A percentile compares a stretch with the other conserved stretches of the same genome.
Evolutionary conservation across 306 rosid genomes (phyloP).

Genomic region (Cicer judaicum): DNA sequence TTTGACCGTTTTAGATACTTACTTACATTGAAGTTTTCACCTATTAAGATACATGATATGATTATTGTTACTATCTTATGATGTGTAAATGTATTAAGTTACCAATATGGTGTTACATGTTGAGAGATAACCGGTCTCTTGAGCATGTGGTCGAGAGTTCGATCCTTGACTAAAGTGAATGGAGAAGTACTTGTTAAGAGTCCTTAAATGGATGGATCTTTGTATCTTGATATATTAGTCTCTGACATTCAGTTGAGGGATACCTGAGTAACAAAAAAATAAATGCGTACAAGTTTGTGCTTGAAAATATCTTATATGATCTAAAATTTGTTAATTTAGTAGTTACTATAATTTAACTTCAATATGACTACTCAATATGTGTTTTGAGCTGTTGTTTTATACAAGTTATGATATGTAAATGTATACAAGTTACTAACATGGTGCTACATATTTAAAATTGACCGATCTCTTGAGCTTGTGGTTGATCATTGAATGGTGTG

Average conservation of each 20-base stretch:
- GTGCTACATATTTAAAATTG: neutral
- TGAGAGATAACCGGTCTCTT: neutral
- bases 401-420: too few species aligned
- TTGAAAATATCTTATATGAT: conserved; percentile 20
- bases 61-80: neutral
- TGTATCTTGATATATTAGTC: neutral
- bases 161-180: neutral
- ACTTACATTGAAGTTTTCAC: conserved; percentile 7
- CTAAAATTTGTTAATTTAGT: conserved; percentile 1
- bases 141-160: neutral
- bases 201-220: neutral
- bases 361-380: conserved; percentile 21
- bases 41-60: neutral
- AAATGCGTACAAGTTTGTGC: neutral
- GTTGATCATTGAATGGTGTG: neutral
- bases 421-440: neutral
- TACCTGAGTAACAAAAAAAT: neutral
- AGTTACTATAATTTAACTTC: neutral
- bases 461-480: neutral
- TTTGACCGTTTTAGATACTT: neutral
- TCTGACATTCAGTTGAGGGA: neutral
- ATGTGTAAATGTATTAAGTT: neutral
- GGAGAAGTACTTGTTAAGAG: neutral
- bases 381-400: conserved; percentile 13
- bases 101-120: neutral